phyloP scores from a whole-genome alignment of 139 green algal species.

The Closterium sp. region DNA sequence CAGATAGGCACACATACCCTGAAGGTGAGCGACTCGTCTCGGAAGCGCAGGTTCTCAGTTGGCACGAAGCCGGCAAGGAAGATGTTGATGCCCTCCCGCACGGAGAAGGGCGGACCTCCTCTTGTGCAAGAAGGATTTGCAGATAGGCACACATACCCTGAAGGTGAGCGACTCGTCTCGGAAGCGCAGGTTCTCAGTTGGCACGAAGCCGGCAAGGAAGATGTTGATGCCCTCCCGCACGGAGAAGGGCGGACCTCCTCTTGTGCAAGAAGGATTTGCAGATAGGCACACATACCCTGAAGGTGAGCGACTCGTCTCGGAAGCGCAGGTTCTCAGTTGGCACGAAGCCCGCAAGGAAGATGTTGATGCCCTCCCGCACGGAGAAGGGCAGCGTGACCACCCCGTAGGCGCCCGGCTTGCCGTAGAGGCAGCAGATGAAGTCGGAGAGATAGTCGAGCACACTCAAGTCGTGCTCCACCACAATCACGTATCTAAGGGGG shows the following conservation, averaged over 20 bases:
- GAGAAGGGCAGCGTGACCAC: slow-evolving; percentile 98
- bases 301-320: slow-evolving; percentile 92
- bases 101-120: slow-evolving; percentile 80
- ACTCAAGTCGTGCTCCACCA: slow-evolving; percentile 95
- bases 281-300: slow-evolving; percentile 87
- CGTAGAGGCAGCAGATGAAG: slow-evolving; percentile 99
- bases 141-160: no score
- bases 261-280: no score
- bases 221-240: slow-evolving; percentile 84
- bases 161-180: no score
- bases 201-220: slow-evolving; percentile 93
- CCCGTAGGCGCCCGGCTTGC: slow-evolving; percentile 94
- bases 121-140: no score
- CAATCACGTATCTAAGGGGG: slow-evolving; percentile 80
- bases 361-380: slow-evolving; percentile 82
- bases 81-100: slow-evolving; percentile 85
- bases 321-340: slow-evolving; percentile 99
- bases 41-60: slow-evolving; percentile 98
- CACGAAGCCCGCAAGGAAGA: slow-evolving; percentile 94
- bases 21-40: slow-evolving; percentile 95
- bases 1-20: no score
- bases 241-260: slow-evolving; percentile 61
- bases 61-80: slow-evolving; percentile 95
- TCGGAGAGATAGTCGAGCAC: slow-evolving; percentile 99
- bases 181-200: no score